Evolutionary conservation across 371 early-diverging fungal genomes (phyloP).

Genomic region (Synchytrium microbalum): DNA sequence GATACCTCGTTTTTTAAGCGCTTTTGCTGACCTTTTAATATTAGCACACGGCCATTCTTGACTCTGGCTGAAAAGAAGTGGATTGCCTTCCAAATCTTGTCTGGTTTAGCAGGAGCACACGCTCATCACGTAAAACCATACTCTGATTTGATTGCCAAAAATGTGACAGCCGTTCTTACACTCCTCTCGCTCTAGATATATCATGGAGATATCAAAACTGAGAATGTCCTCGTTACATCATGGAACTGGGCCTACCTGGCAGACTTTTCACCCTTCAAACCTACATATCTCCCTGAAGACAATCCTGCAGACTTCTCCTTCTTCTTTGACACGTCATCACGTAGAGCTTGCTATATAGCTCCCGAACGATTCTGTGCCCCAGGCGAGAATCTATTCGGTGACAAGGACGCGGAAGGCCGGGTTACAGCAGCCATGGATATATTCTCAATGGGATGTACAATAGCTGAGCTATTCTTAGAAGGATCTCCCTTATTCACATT

Average conservation of each 20-base stretch:
- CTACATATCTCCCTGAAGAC: slow-evolving; percentile 85
- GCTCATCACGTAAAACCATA: slow-evolving; percentile 39
- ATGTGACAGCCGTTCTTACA: neutral
- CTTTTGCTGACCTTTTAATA: neutral
- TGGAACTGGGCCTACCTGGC: slow-evolving; percentile 90
- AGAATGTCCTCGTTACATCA: slow-evolving; percentile 81
- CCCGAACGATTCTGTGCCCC: slow-evolving; percentile 76
- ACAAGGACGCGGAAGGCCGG: slow-evolving; percentile 8
- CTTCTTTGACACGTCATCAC: slow-evolving; percentile 82
- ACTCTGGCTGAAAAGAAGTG: slow-evolving; percentile 80
- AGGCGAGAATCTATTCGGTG: slow-evolving; percentile 24
- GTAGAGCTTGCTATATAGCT: slow-evolving; percentile 88
- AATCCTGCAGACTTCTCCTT: slow-evolving; percentile 91
- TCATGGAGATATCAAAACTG: slow-evolving; percentile 88
- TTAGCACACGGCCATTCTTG: slow-evolving; percentile 87
- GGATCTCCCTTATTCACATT: slow-evolving; percentile 81
- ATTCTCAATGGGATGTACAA: slow-evolving; percentile 92
- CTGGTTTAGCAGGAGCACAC: slow-evolving; percentile 72
- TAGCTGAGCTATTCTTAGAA: slow-evolving; percentile 90
- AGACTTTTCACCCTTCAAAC: slow-evolving; percentile 88
- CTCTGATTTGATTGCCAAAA: neutral
- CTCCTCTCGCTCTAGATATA: slow-evolving; percentile 39
- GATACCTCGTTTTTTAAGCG: neutral
- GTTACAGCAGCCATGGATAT: slow-evolving; percentile 84
- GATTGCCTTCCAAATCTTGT: slow-evolving; percentile 82